phyloP scores from a whole-genome alignment of 441 rosid species.

The Sinapis alba region DNA sequence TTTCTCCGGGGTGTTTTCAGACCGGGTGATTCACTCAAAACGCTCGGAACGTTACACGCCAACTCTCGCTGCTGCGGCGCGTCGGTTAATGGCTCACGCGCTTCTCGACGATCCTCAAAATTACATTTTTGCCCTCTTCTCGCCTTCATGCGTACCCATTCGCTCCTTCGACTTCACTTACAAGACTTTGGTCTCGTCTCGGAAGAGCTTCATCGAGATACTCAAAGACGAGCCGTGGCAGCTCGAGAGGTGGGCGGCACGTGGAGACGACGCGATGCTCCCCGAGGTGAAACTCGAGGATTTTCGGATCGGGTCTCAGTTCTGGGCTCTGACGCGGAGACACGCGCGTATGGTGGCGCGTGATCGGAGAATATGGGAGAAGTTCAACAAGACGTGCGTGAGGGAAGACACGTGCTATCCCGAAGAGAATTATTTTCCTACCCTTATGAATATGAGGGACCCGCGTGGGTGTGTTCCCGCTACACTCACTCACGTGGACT shows the following conservation, averaged over 20 bases:
- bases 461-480: constrained; percentile 59
- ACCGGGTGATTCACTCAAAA: constrained; percentile 59
- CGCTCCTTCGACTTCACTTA: constrained; percentile 63
- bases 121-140: constrained; percentile 65
- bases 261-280: constrained; percentile 64
- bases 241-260: constrained; percentile 76
- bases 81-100: constrained; percentile 66
- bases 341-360: constrained; percentile 67
- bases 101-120: constrained; percentile 60
- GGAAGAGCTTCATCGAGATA: constrained; percentile 71
- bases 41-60: constrained; percentile 56
- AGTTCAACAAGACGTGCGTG: constrained; percentile 62
- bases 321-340: constrained; percentile 69
- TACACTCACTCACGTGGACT: constrained; percentile 78
- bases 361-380: constrained; percentile 60
- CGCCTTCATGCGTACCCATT: constrained; percentile 72
- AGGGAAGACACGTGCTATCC: constrained; percentile 63
- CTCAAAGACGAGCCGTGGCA: constrained; percentile 55
- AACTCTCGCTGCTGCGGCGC: constrained; percentile 68
- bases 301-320: constrained; percentile 85
- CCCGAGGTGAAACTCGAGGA: constrained; percentile 72
- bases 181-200: constrained; percentile 39
- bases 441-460: constrained; percentile 65
- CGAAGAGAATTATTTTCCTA: constrained; percentile 72
- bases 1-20: constrained; percentile 57